Conservation (phyloP, 352 stramenopile genomes). For the Pythium apleroticum region DNA sequence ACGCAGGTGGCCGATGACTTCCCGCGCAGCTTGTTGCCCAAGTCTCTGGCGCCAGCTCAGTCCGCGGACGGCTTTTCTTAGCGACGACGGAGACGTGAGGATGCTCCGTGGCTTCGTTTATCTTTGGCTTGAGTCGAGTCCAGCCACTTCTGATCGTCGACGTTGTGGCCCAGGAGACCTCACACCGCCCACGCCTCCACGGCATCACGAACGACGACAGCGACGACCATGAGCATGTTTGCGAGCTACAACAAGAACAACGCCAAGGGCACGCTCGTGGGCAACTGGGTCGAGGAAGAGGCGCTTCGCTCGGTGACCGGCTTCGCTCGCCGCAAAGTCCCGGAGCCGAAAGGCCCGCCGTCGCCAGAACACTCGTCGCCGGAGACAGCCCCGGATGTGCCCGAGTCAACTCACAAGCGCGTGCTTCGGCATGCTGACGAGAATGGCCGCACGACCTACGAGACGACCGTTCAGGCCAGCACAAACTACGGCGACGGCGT, state of each 20-base stretch:
- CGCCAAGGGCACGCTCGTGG: conserved; percentile 64
- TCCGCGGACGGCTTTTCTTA: conserved; percentile 10
- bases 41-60: no score
- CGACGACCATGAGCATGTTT: conserved; percentile 35
- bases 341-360: conserved; percentile 15
- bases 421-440: conserved; percentile 44
- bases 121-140: background rate
- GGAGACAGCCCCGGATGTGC: conserved; percentile 22
- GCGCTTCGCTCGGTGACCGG: conserved; percentile 61
- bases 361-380: conserved; percentile 19
- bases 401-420: conserved; percentile 50
- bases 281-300: conserved; percentile 87
- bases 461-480: conserved; percentile 61
- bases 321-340: conserved; percentile 57
- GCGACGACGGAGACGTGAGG: background rate
- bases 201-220: background rate
- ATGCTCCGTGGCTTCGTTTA: background rate
- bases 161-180: background rate
- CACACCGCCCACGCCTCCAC: background rate
- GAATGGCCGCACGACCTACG: conserved; percentile 34
- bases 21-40: no score
- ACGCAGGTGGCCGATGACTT: background rate
- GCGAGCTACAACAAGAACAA: conserved; percentile 85
- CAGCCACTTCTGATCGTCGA: background rate
- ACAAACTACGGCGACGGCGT: conserved; percentile 48